Conservation (phyloP, 805 yeast genomes). For the Yarrowia sp. region DNA sequence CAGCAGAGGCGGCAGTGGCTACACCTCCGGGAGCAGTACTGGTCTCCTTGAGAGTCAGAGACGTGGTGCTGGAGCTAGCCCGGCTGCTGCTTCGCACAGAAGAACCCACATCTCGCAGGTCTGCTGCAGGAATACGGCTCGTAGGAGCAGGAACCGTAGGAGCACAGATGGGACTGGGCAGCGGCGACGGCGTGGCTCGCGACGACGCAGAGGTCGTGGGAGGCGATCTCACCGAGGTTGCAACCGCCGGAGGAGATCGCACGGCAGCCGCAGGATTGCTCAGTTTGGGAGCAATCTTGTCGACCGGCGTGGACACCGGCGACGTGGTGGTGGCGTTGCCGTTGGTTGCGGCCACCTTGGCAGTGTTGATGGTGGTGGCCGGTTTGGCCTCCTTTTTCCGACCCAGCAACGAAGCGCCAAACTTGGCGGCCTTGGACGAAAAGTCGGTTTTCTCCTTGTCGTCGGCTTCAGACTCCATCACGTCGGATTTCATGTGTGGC, state of each 20-base stretch:
- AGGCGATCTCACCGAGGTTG: neutral
- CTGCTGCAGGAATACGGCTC: neutral
- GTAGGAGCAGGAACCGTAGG: neutral
- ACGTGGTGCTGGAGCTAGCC: neutral
- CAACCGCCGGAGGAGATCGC: neutral
- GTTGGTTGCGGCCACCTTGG: neutral
- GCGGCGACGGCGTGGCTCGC: slow-evolving; percentile 1
- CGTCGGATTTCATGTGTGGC: slow-evolving; percentile 24
- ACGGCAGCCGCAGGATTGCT: neutral
- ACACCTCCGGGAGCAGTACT: neutral
- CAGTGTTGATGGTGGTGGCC: neutral
- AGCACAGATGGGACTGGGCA: slow-evolving; percentile 2
- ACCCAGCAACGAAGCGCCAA: slow-evolving; percentile 7
- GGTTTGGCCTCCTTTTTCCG: slow-evolving; percentile 8
- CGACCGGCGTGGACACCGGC: slow-evolving; percentile 3
- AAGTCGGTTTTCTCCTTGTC: slow-evolving; percentile 9
- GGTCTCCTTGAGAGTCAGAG: slow-evolving; percentile 15
- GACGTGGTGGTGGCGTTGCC: neutral
- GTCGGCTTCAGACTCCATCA: slow-evolving; percentile 5
- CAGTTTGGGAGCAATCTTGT: neutral
- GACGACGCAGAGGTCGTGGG: neutral
- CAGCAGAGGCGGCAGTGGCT: neutral
- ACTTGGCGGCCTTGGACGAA: slow-evolving; percentile 25
- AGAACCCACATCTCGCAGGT: slow-evolving; percentile 3
- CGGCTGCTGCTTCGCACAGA: neutral